These are phyloP conservation scores for Daldinia caldariorum DNA, from an alignment of 495 filamentous ascomycete species.

Conservation along the genomic window DNA sequence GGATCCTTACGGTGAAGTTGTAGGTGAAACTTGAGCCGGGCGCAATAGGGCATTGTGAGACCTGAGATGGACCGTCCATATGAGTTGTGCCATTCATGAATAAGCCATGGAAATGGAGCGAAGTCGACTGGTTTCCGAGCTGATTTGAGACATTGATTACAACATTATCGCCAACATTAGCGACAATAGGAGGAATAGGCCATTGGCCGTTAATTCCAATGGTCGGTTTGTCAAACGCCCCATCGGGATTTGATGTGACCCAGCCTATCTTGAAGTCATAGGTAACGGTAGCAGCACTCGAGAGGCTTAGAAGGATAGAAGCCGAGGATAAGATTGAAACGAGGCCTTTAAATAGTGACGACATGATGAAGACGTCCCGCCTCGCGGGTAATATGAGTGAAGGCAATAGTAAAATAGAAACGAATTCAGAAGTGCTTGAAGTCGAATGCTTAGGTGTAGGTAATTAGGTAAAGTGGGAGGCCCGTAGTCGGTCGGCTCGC, in stretches of 20 bases:
- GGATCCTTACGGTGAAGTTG: constrained; percentile 72
- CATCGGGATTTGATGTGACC: constrained; percentile 85
- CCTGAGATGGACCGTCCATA: constrained; percentile 77
- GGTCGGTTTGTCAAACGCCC: constrained; percentile 68
- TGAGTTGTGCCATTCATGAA: constrained; percentile 74
- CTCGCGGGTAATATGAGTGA: constrained; percentile 8
- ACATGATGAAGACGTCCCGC: constrained; percentile 29
- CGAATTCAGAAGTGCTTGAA: neutral
- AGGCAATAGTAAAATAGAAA: neutral
- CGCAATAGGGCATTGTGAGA: constrained; percentile 73
- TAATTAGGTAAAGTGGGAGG: constrained; percentile 2
- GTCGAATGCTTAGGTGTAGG: constrained; percentile 13
- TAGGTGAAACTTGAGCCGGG: constrained; percentile 75
- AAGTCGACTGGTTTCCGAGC: constrained; percentile 74
- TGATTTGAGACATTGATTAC: constrained; percentile 78
- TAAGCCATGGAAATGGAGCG: constrained; percentile 80
- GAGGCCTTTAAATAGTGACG: constrained; percentile 18
- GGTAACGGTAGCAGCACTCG: constrained; percentile 68
- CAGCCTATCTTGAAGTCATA: constrained; percentile 84
- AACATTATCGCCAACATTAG: constrained; percentile 74
- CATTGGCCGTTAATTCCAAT: constrained; percentile 87
- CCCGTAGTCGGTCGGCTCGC: neutral
- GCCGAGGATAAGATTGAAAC: constrained; percentile 46
- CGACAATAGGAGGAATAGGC: constrained; percentile 76
- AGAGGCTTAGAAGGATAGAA: constrained; percentile 48